Evolutionary conservation across 2,329 filamentous ascomycete genomes (phyloP), one percentile per base, ranked within the genome.

Genomic region (Elsinoe batatas): DNA sequence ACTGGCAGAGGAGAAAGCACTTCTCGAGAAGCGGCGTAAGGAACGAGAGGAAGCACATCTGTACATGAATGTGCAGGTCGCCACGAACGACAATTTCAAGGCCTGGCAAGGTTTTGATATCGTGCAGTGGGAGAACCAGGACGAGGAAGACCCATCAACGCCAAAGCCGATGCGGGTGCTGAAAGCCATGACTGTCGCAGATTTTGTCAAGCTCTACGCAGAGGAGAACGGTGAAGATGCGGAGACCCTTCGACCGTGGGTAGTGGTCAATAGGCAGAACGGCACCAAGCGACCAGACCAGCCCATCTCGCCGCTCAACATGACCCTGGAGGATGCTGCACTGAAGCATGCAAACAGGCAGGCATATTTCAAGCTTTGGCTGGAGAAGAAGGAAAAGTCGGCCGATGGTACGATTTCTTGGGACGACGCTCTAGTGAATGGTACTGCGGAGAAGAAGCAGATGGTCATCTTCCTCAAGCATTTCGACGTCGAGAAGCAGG

Each of bases 181-280:
- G 37, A 83, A 86, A 58, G 76, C 83, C n/a, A 85, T 84, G 61
- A 87, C 83, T 0, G 79, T 97, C 60, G 75, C 82, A 46, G 86
- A 96, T 6, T 84, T 97, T 59, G 80, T 84, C 4, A 74, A 76
- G 22, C 78, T 79, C 18, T 78, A 97, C 58, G 90, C 87, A 0
- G 72, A 81, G 37, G 86, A 95, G 56, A 76, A 86, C 50, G 78
- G 76, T 0, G 71, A 86, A 50, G 83, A 91, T 43, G 76, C 85
- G 0, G 82, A 82, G 56, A 80, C 81, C 59, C 72, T 97, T 20
- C 82, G 93, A 18, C 80, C 95, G 15, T 98, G 93, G 94, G 82
- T 89, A 55, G 96, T 98, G 91, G 93, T 98, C 1, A 97, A 96
- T 67, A 85, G 93, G 10, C 93, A 98, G 69, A 98, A 98, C 68